phyloP scores from a whole-genome alignment of 305 asterid species.

The Fraxinus xanthoxyloides region DNA sequence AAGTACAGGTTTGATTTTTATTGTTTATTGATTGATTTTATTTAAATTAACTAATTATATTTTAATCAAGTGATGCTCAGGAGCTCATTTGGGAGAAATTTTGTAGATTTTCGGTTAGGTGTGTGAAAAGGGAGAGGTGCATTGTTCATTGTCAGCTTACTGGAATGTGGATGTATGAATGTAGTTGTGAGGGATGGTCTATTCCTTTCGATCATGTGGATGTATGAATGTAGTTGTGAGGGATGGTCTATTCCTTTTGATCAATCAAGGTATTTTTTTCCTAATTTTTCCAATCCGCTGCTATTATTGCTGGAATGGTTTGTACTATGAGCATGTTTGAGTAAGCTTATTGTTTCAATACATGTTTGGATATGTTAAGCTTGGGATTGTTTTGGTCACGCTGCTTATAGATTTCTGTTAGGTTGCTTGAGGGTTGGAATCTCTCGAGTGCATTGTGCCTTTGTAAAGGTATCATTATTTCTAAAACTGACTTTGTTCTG shows the following conservation, averaged over 20 bases:
- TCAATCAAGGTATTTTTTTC: slow-evolving; percentile 38
- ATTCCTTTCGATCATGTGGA: slow-evolving; percentile 29
- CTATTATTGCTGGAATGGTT: background rate
- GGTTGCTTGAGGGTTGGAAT: slow-evolving; percentile 54
- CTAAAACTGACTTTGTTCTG: background rate
- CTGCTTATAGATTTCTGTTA: slow-evolving; percentile 19
- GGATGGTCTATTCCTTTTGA: slow-evolving; percentile 15
- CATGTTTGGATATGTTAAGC: no score
- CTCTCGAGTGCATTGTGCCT: slow-evolving; percentile 62
- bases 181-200: slow-evolving; percentile 19
- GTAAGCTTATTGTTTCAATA: background rate
- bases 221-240: no score
- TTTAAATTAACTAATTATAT: background rate
- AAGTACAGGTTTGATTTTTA: slow-evolving; percentile 28
- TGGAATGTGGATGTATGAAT: slow-evolving; percentile 84
- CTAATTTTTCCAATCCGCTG: background rate
- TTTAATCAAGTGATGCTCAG: background rate
- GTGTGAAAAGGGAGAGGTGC: slow-evolving; percentile 35
- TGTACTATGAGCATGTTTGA: background rate
- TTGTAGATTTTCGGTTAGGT: slow-evolving; percentile 9
- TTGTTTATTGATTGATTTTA: background rate
- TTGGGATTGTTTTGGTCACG: background rate
- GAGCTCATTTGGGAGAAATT: slow-evolving; percentile 6
- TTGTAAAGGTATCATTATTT: slow-evolving; percentile 61
- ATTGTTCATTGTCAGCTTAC: slow-evolving; percentile 61